phyloP scores from a whole-genome alignment of 345 rosid species.

The Populus simonii region DNA sequence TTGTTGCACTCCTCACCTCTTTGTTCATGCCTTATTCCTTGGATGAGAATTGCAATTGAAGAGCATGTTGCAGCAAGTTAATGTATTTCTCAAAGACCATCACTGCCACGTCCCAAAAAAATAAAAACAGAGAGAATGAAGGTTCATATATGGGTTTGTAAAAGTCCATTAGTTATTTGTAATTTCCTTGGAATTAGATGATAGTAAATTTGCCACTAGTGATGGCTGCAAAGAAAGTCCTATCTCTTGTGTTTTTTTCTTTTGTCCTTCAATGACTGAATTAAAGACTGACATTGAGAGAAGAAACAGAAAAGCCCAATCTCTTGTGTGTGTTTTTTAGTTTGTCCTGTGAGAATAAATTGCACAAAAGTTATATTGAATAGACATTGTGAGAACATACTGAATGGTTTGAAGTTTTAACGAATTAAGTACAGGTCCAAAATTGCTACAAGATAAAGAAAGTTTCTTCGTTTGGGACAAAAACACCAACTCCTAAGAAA shows the following conservation, averaged over 20 bases:
- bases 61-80: neutral
- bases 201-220: neutral
- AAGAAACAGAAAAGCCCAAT: neutral
- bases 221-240: neutral
- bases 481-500: constrained; percentile 30
- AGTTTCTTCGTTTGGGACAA: constrained; percentile 21
- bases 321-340: neutral
- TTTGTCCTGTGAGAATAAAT: neutral
- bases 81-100: neutral
- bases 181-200: neutral
- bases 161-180: neutral
- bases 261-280: neutral
- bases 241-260: neutral
- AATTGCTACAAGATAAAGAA: constrained; percentile 46
- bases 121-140: neutral
- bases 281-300: neutral
- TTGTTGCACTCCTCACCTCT: neutral
- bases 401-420: constrained; percentile 1
- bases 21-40: neutral
- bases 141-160: neutral
- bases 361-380: neutral
- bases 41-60: neutral
- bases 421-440: constrained; percentile 41
- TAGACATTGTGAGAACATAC: neutral
- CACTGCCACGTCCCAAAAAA: neutral